phyloP scores from a whole-genome alignment of 2,329 filamentous ascomycete genomes.

The Fusarium sp. region DNA sequence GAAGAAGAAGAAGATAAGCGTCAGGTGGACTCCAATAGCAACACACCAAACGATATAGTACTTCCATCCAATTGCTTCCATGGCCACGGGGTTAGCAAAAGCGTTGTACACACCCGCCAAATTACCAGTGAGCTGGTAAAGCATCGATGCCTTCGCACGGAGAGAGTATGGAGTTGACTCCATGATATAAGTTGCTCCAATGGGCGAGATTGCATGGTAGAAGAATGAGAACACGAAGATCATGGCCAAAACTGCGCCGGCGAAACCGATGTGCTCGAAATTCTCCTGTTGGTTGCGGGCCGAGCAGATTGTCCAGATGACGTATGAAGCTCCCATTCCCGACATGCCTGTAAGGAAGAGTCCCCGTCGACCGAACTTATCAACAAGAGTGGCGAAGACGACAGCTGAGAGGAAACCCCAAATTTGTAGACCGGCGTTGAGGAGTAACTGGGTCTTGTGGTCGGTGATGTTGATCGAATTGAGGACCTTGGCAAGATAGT shows the following conservation, averaged over 20 bases:
- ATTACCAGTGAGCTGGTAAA: slow-evolving; percentile 50
- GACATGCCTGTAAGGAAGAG: slow-evolving; percentile 56
- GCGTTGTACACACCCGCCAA: slow-evolving; percentile 54
- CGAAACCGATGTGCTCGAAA: slow-evolving; percentile 50
- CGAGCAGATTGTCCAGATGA: slow-evolving; percentile 58
- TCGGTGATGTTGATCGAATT: slow-evolving; percentile 57
- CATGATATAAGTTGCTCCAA: slow-evolving; percentile 60
- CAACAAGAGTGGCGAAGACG: slow-evolving; percentile 55
- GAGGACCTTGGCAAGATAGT: slow-evolving; percentile 58
- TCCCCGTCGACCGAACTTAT: slow-evolving; percentile 57
- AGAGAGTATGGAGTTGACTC: slow-evolving; percentile 58
- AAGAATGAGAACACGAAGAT: slow-evolving; percentile 46
- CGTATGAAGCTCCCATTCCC: slow-evolving; percentile 54
- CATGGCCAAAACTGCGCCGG: slow-evolving; percentile 60
- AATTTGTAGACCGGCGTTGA: slow-evolving; percentile 50
- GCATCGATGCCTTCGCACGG: slow-evolving; percentile 49
- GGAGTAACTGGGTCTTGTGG: slow-evolving; percentile 49
- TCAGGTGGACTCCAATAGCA: slow-evolving; percentile 40
- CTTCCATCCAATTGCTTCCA: slow-evolving; percentile 58
- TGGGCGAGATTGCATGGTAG: slow-evolving; percentile 55
- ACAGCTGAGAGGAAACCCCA: slow-evolving; percentile 56
- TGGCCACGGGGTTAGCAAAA: slow-evolving; percentile 60
- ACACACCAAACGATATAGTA: slow-evolving; percentile 62
- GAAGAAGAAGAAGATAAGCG: slow-evolving; percentile 50
- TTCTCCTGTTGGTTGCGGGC: slow-evolving; percentile 52